These are phyloP conservation scores for Rubia balearica DNA, from an alignment of 305 asterid genomes.

Conservation along the genomic window DNA sequence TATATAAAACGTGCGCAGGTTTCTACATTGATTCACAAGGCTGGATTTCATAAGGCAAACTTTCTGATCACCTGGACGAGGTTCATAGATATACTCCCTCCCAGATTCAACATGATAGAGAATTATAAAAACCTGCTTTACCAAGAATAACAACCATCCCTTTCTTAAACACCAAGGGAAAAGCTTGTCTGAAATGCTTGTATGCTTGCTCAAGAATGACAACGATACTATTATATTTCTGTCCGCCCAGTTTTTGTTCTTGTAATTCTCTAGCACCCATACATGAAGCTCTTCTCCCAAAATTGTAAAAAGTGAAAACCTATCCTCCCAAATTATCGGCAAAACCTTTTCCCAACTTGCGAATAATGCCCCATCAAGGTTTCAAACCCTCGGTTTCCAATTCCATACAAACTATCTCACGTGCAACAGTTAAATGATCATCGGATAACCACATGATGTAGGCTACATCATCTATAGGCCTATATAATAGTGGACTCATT, in stretches of 20 bases:
- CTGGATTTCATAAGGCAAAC: neutral
- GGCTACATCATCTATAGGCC: neutral
- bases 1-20: too few species aligned
- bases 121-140: neutral
- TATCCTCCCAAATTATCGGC: neutral
- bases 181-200: neutral
- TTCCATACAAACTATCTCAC: conserved; percentile 10
- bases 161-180: neutral
- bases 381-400: conserved; percentile 4
- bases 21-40: neutral
- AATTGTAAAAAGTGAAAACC: neutral
- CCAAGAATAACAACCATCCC: neutral
- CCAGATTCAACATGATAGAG: neutral
- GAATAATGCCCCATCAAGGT: neutral
- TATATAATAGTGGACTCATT: neutral
- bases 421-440: neutral
- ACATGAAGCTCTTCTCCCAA: neutral
- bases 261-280: conserved; percentile 18
- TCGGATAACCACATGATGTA: neutral
- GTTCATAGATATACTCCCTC: neutral
- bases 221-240: conserved; percentile 1
- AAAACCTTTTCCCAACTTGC: neutral
- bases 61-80: neutral
- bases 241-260: conserved; percentile 12
- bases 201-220: conserved; percentile 8